These are phyloP conservation scores for Wickerhamiella galacta DNA, from an alignment of 805 yeast genomes.

Conservation along the genomic window DNA sequence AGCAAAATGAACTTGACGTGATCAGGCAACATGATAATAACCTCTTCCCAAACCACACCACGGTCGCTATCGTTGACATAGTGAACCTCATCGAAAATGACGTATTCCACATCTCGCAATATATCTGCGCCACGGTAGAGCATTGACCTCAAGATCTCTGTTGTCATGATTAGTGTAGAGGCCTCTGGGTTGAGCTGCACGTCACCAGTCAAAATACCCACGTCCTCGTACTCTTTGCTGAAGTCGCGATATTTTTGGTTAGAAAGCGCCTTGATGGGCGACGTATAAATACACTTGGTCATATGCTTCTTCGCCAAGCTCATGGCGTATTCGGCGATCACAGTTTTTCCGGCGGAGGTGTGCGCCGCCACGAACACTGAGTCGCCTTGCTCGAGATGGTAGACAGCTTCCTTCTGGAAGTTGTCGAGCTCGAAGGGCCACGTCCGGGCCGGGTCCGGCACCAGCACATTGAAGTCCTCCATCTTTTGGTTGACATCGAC, in stretches of 20 bases:
- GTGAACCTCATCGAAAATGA: conserved; percentile 94
- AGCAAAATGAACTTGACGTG: conserved; percentile 82
- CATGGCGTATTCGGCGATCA: conserved; percentile 91
- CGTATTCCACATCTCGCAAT: conserved; percentile 93
- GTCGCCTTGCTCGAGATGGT: conserved; percentile 92
- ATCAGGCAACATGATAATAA: conserved; percentile 91
- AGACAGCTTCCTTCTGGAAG: conserved; percentile 93
- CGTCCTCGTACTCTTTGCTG: conserved; percentile 64
- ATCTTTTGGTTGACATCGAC: conserved; percentile 74
- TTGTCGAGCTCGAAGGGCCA: conserved; percentile 94
- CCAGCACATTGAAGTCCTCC: conserved; percentile 70
- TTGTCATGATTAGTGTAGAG: conserved; percentile 90
- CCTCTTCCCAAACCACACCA: conserved; percentile 99
- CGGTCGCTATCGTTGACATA: conserved; percentile 93
- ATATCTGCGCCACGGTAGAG: conserved; percentile 91
- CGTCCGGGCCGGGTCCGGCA: conserved; percentile 81
- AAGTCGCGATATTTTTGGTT: conserved; percentile 85
- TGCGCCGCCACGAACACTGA: conserved; percentile 98
- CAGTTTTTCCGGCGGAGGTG: conserved; percentile 93
- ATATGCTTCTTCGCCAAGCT: conserved; percentile 91
- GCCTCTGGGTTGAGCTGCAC: conserved; percentile 96
- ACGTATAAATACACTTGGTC: conserved; percentile 93
- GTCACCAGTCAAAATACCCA: conserved; percentile 93
- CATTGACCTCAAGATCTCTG: conserved; percentile 91
- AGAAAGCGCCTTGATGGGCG: conserved; percentile 83